Evolutionary conservation across 1,284 basidiomycete species (phyloP).

Genomic region (Apiotrichum gracile): DNA sequence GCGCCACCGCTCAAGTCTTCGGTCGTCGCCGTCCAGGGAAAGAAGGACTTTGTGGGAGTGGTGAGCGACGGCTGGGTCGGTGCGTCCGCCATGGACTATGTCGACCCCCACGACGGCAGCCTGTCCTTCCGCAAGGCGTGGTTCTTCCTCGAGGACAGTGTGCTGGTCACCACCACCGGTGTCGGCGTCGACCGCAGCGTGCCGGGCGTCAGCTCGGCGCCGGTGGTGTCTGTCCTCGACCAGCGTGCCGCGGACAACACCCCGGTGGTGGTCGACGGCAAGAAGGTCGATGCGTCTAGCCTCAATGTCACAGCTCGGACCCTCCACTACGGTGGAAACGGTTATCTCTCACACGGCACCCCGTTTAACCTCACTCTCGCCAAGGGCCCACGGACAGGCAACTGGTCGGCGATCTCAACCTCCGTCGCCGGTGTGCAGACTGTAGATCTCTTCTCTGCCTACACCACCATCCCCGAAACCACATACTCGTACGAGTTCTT

Average conservation of each 20-base stretch:
- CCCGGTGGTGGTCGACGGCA: slow-evolving; percentile 50
- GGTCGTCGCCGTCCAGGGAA: slow-evolving; percentile 49
- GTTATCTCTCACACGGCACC: slow-evolving; percentile 27
- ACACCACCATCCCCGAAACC: slow-evolving; percentile 30
- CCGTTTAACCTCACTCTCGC: slow-evolving; percentile 48
- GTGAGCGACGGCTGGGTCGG: slow-evolving; percentile 56
- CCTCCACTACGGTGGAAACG: slow-evolving; percentile 29
- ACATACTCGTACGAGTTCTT: slow-evolving; percentile 55
- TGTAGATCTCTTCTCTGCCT: slow-evolving; percentile 59
- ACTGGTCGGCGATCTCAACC: slow-evolving; percentile 62
- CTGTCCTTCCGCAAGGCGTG: slow-evolving; percentile 62
- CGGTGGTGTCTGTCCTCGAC: slow-evolving; percentile 61
- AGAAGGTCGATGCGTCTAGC: background rate
- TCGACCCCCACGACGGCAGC: slow-evolving; percentile 53
- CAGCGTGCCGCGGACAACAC: slow-evolving; percentile 51
- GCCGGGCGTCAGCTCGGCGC: slow-evolving; percentile 39
- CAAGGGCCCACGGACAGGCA: slow-evolving; percentile 53
- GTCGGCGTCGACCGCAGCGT: slow-evolving; percentile 49
- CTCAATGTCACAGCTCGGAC: slow-evolving; percentile 13
- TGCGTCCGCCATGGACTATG: slow-evolving; percentile 53
- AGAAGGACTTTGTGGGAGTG: slow-evolving; percentile 59
- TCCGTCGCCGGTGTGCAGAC: slow-evolving; percentile 53
- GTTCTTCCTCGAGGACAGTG: slow-evolving; percentile 60
- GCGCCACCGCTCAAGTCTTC: slow-evolving; percentile 52
- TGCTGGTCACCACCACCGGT: slow-evolving; percentile 57